A percentile compares a stretch with the other conserved stretches of the same genome.
Evolutionary conservation across 2,329 filamentous ascomycete species (phyloP).

Genomic region (Didymella segeticola): DNA sequence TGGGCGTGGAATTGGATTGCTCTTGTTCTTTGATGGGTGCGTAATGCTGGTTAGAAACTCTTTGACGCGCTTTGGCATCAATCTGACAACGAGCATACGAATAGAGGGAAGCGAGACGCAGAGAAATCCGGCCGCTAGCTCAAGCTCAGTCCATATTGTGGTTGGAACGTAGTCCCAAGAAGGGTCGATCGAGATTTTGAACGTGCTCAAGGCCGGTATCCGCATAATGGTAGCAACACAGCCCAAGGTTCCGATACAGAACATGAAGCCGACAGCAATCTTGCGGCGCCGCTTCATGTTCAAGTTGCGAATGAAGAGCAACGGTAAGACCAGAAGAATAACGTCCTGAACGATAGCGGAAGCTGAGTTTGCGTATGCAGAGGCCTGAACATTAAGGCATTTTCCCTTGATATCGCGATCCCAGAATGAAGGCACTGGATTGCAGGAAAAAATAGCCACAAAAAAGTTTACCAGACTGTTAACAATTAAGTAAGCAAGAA

Average conservation of each 20-base stretch:
- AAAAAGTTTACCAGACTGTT: conserved; percentile 27
- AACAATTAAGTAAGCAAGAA: conserved; percentile 25
- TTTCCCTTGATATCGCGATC: conserved; percentile 33
- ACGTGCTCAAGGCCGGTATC: conserved; percentile 25
- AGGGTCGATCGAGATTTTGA: conserved; percentile 29
- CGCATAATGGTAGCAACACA: conserved; percentile 37
- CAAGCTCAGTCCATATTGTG: conserved; percentile 33
- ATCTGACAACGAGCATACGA: conserved; percentile 22
- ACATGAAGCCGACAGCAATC: conserved; percentile 35
- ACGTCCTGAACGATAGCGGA: conserved; percentile 36
- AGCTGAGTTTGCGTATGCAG: conserved; percentile 33
- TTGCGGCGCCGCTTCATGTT: conserved; percentile 32
- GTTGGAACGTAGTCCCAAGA: conserved; percentile 33
- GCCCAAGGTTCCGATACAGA: conserved; percentile 36
- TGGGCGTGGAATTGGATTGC: not conserved
- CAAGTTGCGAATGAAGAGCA: conserved; percentile 30
- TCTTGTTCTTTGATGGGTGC: conserved; percentile 10
- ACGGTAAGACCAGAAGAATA: conserved; percentile 31
- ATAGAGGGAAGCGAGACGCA: conserved; percentile 17
- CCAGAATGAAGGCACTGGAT: conserved; percentile 35
- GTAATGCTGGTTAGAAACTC: conserved; percentile 18
- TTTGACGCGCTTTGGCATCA: conserved; percentile 14
- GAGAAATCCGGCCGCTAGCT: conserved; percentile 22
- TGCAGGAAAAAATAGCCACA: conserved; percentile 33
- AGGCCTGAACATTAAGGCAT: conserved; percentile 29